Percentiles rank a stretch among this genome's conserved stretches.
phyloP scores from a whole-genome alignment of 441 rosid genomes.

The Aquilaria agallochum region DNA sequence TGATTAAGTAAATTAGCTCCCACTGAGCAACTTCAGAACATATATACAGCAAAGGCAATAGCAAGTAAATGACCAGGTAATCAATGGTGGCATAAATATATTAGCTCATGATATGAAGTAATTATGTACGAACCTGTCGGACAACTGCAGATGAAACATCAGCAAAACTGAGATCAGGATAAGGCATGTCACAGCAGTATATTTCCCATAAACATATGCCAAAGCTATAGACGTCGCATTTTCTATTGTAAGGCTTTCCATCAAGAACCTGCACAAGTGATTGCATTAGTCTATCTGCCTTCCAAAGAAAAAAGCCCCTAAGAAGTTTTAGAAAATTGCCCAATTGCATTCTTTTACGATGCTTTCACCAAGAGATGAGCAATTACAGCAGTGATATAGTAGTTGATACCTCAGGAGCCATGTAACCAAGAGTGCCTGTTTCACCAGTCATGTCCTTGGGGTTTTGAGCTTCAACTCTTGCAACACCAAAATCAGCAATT shows the following conservation, averaged over 20 bases:
- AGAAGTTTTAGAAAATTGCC: conserved; percentile 1
- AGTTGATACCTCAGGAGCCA: conserved; percentile 68
- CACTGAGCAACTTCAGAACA: neutral
- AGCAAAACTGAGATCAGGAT: conserved; percentile 52
- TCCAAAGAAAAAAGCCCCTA: neutral
- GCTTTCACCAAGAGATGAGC: too few relatives aligned
- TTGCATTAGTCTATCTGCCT: conserved; percentile 12
- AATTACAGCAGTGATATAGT: neutral
- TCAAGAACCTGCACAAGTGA: conserved; percentile 47
- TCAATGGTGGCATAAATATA: neutral
- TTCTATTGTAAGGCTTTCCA: conserved; percentile 68
- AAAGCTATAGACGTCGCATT: conserved; percentile 71
- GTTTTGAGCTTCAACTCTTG: conserved; percentile 75
- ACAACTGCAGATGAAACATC: conserved; percentile 65
- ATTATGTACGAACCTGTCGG: conserved; percentile 36
- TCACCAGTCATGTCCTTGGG: conserved; percentile 77
- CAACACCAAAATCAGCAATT: conserved; percentile 72
- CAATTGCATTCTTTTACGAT: neutral
- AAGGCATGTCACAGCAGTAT: conserved; percentile 74
- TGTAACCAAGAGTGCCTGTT: conserved; percentile 77
- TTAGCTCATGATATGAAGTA: neutral
- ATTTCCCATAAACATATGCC: conserved; percentile 75
- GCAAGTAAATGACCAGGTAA: neutral
- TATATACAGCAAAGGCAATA: neutral
- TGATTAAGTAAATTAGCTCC: too few relatives aligned